A percentile compares a stretch with the other conserved stretches of the same genome.
These are phyloP conservation scores for Oryza meyeriana DNA, from an alignment of 176 grass and related monocot genomes.

Conservation along the genomic window DNA sequence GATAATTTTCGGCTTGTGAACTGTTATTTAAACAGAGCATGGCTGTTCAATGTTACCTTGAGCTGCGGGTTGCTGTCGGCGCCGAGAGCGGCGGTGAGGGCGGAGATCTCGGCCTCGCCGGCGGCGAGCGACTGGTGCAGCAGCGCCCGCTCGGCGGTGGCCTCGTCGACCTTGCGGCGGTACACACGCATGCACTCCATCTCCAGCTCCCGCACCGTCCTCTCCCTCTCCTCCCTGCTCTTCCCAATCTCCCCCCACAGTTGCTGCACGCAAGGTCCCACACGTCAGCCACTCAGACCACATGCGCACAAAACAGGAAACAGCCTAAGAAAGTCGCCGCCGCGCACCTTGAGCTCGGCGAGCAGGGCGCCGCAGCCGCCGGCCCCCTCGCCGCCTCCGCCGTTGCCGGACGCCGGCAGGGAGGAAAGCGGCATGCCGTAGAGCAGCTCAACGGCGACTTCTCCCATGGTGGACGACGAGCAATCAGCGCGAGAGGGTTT, in stretches of 20 bases:
- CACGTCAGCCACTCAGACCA: not conserved
- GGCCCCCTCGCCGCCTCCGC: not conserved
- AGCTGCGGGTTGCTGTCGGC: conserved; percentile 42
- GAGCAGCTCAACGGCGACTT: conserved; percentile 39
- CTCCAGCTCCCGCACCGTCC: conserved; percentile 58
- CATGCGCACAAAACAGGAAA: not conserved
- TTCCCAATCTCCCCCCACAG: conserved; percentile 66
- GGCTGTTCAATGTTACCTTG: conserved; percentile 30
- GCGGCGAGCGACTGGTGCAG: conserved; percentile 62
- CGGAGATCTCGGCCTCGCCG: conserved; percentile 60
- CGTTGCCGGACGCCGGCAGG: not conserved
- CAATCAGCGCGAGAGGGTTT: not conserved
- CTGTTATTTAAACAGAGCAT: not conserved
- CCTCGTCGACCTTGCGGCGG: conserved; percentile 60
- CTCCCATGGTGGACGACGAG: conserved; percentile 13
- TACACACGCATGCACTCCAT: conserved; percentile 58
- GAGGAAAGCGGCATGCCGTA: conserved; percentile 25
- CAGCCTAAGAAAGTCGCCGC: not conserved
- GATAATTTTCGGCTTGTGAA: not conserved
- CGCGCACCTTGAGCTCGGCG: conserved; percentile 44
- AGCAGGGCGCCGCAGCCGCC: conserved; percentile 31
- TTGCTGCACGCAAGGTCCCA: conserved; percentile 28
- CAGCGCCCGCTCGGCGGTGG: conserved; percentile 43
- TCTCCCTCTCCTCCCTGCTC: conserved; percentile 47
- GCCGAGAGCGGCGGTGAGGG: conserved; percentile 48